These are phyloP conservation scores for Fragaria nilgerrensis DNA, from an alignment of 306 rosid species.

Conservation along the genomic window DNA sequence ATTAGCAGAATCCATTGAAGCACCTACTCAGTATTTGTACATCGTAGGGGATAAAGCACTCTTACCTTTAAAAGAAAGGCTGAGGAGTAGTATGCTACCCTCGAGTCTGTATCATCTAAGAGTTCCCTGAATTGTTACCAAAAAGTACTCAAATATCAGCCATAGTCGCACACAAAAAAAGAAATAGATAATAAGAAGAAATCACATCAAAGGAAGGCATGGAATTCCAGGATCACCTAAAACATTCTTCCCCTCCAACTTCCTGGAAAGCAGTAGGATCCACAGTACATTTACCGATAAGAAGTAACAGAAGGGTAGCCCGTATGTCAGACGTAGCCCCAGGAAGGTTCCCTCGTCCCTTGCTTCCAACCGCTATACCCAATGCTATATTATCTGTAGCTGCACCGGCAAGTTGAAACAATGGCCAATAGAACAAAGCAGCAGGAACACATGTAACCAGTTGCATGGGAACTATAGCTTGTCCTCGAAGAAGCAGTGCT, in stretches of 20 bases:
- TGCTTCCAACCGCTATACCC: constrained; percentile 98
- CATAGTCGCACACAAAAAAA: constrained; percentile 15
- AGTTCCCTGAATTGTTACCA: constrained; percentile 54
- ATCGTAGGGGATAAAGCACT: constrained; percentile 16
- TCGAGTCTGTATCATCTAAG: constrained; percentile 95
- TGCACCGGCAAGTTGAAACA: constrained; percentile 96
- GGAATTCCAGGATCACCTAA: constrained; percentile 60
- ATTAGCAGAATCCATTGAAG: constrained; percentile 18
- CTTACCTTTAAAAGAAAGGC: constrained; percentile 97
- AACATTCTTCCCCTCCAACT: constrained; percentile 83
- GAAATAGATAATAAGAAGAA: background rate
- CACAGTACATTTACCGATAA: constrained; percentile 92
- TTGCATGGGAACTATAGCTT: constrained; percentile 90
- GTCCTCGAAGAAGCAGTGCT: constrained; percentile 80
- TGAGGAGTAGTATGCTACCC: constrained; percentile 95
- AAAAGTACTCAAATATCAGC: constrained; percentile 13
- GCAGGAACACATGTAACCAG: constrained; percentile 93
- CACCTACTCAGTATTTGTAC: constrained; percentile 12
- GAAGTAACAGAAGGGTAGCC: constrained; percentile 82
- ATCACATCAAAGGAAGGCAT: constrained; percentile 11
- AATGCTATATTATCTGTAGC: constrained; percentile 90
- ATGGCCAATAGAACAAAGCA: constrained; percentile 88
- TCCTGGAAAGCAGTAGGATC: constrained; percentile 84
- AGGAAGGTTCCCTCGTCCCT: constrained; percentile 95
- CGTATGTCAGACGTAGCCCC: constrained; percentile 98